These are phyloP conservation scores for Aspergillus persii DNA, from an alignment of 2,329 filamentous ascomycete species.

Conservation along the genomic window DNA sequence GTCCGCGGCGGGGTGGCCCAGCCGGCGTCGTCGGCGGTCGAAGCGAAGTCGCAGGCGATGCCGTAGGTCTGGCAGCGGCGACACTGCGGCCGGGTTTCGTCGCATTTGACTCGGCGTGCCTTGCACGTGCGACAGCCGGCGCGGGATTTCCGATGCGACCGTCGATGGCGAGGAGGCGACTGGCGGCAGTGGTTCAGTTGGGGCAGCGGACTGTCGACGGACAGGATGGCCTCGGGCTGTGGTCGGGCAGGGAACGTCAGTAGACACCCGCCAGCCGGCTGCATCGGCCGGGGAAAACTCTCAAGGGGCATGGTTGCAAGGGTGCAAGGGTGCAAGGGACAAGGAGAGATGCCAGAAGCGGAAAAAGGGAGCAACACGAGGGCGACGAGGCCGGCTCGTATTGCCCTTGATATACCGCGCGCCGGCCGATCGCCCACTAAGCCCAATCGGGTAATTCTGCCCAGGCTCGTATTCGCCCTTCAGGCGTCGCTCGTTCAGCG, in stretches of 20 bases:
- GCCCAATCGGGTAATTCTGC: not conserved
- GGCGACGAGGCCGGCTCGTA: not conserved
- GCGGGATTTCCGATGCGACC: not conserved
- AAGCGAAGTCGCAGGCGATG: not conserved
- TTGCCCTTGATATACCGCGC: not conserved
- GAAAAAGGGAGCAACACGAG: not conserved
- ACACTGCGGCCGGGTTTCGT: not conserved
- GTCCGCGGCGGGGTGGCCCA: not conserved
- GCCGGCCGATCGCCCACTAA: not conserved
- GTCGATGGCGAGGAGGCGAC: not conserved
- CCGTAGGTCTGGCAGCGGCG: not conserved
- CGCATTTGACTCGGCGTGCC: not conserved
- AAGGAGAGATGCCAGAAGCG: not conserved
- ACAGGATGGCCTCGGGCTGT: not conserved
- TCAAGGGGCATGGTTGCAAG: too few relatives aligned
- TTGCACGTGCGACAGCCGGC: not conserved
- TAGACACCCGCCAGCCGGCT: not conserved
- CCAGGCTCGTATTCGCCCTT: not conserved
- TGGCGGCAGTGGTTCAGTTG: not conserved
- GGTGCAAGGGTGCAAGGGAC: not conserved
- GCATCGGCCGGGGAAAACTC: too few relatives aligned
- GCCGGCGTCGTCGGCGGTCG: not conserved
- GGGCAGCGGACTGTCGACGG: not conserved
- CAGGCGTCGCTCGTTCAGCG: not conserved
- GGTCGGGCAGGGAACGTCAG: not conserved